Conservation (phyloP, 768 basidiomycete genomes). For the Lentinus tigrinus region DNA sequence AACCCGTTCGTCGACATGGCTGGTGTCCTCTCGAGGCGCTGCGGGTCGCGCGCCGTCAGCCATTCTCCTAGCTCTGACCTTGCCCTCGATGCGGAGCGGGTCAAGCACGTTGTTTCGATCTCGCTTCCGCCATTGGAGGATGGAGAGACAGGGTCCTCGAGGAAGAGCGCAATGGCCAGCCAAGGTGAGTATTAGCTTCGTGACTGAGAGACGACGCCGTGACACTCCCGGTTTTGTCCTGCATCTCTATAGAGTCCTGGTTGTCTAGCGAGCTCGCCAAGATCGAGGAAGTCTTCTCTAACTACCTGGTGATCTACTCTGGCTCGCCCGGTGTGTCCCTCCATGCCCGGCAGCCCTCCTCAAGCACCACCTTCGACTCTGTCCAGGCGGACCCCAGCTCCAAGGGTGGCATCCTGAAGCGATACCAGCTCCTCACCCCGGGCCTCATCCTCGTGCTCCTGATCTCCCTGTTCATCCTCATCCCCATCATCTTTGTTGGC, state of each 20-base stretch:
- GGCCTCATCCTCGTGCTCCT: constrained; percentile 67
- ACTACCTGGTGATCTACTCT: constrained; percentile 65
- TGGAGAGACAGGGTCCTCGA: constrained; percentile 37
- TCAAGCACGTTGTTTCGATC: constrained; percentile 59
- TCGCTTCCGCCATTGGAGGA: constrained; percentile 47
- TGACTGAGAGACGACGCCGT: not conserved
- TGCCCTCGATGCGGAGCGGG: constrained; percentile 42
- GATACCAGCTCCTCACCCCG: constrained; percentile 77
- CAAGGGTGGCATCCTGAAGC: constrained; percentile 63
- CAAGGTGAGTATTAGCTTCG: constrained; percentile 42
- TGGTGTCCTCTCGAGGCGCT: constrained; percentile 47
- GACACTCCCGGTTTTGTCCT: not conserved
- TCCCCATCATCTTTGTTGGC: constrained; percentile 65
- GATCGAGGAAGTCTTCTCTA: constrained; percentile 49
- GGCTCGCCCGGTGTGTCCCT: constrained; percentile 45
- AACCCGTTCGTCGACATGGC: constrained; percentile 38
- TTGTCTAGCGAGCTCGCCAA: constrained; percentile 44
- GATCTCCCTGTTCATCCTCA: constrained; percentile 60
- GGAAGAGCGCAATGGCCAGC: constrained; percentile 48
- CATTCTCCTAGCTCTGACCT: constrained; percentile 5
- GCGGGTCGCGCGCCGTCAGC: constrained; percentile 48
- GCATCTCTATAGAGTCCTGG: constrained; percentile 17
- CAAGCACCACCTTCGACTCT: constrained; percentile 7
- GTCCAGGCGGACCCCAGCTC: constrained; percentile 35
- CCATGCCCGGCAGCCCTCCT: constrained; percentile 40